Conservation (phyloP, 345 rosid genomes). For the Gossypium herbaceum region DNA sequence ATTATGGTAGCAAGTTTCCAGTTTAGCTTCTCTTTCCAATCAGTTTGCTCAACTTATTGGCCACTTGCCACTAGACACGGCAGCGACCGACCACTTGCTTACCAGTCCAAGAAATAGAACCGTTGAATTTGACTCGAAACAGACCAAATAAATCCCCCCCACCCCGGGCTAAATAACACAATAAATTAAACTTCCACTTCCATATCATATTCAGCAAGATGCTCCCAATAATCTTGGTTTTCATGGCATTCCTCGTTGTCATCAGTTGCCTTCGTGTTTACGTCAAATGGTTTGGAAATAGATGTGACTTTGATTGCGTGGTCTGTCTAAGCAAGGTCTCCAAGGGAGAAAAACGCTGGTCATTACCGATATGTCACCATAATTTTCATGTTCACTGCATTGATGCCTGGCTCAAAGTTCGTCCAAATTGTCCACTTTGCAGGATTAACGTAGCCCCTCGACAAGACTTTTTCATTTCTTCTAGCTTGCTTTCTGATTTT, state of each 20-base stretch:
- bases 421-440: constrained; percentile 25
- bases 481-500: background rate
- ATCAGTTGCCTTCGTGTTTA: constrained; percentile 1
- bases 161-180: background rate
- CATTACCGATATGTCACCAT: constrained; percentile 25
- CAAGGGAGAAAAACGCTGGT: constrained; percentile 1
- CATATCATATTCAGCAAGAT: background rate
- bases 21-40: background rate
- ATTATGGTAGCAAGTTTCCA: background rate
- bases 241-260: background rate
- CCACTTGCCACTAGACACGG: background rate
- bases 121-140: background rate
- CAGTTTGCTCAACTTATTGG: background rate
- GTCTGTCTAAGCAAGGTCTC: constrained; percentile 25
- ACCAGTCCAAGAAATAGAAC: background rate
- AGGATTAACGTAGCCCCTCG: constrained; percentile 11
- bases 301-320: background rate
- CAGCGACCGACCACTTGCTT: background rate
- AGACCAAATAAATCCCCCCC: background rate
- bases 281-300: background rate
- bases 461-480: background rate
- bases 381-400: constrained; percentile 28
- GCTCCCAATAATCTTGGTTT: background rate
- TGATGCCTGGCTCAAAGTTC: constrained; percentile 23
- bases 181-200: background rate